Evolutionary conservation across 164 flowering plant genomes (phyloP).

Genomic region (Liquidambar formosana): DNA sequence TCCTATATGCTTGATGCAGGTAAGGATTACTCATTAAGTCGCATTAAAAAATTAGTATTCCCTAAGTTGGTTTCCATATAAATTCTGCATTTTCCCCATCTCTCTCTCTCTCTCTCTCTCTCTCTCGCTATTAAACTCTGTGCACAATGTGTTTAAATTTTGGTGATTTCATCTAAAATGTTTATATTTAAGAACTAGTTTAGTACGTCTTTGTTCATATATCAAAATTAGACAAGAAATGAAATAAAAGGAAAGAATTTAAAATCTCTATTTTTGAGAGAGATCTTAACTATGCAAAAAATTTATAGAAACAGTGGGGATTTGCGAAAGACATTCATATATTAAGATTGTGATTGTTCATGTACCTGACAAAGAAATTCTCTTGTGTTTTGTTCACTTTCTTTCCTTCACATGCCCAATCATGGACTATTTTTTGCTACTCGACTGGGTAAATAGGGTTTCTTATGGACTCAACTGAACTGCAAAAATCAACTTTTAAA

Average conservation of each 20-base stretch:
- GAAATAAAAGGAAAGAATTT: neutral
- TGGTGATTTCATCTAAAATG: neutral
- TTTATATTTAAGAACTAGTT: neutral
- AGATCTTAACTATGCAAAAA: neutral
- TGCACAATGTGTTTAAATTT: neutral
- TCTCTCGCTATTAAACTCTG: neutral
- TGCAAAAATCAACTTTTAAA: neutral
- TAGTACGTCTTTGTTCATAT: neutral
- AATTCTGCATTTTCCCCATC: neutral
- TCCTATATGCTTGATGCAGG: constrained; percentile 41
- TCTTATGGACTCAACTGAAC: neutral
- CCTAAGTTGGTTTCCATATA: neutral
- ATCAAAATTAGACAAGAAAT: neutral
- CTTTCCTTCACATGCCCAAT: no score
- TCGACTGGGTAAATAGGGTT: neutral
- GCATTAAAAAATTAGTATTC: neutral
- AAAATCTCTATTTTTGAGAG: neutral
- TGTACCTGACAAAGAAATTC: neutral
- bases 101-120: neutral
- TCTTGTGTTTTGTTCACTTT: no score
- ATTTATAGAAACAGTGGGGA: neutral
- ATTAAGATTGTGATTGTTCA: neutral
- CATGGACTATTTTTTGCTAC: no score
- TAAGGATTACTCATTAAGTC: constrained; percentile 15
- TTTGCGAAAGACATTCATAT: neutral